A percentile compares a stretch with the other conserved stretches of the same genome.
These are phyloP conservation scores for Fusarium concolor DNA, from an alignment of 2,329 filamentous ascomycete genomes.

Conservation along the genomic window DNA sequence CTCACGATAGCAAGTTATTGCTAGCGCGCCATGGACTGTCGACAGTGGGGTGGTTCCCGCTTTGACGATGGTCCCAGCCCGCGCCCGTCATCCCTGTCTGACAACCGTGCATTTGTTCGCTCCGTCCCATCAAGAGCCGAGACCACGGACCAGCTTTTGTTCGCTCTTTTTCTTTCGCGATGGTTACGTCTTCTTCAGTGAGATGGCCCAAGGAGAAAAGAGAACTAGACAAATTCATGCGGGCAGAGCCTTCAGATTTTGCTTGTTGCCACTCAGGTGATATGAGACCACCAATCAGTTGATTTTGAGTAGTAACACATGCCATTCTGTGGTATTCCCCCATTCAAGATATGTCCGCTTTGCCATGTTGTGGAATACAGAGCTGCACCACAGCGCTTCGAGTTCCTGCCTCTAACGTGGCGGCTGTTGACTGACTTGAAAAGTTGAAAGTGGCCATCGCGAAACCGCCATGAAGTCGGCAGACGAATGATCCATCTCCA, in stretches of 20 bases:
- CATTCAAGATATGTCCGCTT: constrained; percentile 23
- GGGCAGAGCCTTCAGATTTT: background rate
- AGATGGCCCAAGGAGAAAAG: constrained; percentile 5
- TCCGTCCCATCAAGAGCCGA: constrained; percentile 44
- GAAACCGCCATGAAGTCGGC: constrained; percentile 21
- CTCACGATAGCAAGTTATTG: constrained; percentile 7
- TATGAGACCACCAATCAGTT: constrained; percentile 14
- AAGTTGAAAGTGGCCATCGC: constrained; percentile 28
- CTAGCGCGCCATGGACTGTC: constrained; percentile 33
- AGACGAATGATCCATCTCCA: constrained; percentile 33
- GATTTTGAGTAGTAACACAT: constrained; percentile 20
- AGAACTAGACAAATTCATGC: constrained; percentile 9
- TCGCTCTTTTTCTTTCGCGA: constrained; percentile 22
- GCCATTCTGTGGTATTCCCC: constrained; percentile 25
- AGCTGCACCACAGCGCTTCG: constrained; percentile 33
- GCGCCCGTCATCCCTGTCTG: constrained; percentile 43
- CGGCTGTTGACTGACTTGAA: constrained; percentile 44
- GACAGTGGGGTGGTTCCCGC: constrained; percentile 36
- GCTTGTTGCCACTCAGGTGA: background rate
- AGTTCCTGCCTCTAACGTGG: constrained; percentile 49
- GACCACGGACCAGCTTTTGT: constrained; percentile 48
- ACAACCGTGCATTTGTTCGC: constrained; percentile 40
- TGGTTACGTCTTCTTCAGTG: constrained; percentile 11
- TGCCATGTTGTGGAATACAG: constrained; percentile 28
- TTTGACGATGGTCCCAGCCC: constrained; percentile 30